Evolutionary conservation across 2,329 filamentous ascomycete species (phyloP).

Genomic region (Aspergillus sp.): DNA sequence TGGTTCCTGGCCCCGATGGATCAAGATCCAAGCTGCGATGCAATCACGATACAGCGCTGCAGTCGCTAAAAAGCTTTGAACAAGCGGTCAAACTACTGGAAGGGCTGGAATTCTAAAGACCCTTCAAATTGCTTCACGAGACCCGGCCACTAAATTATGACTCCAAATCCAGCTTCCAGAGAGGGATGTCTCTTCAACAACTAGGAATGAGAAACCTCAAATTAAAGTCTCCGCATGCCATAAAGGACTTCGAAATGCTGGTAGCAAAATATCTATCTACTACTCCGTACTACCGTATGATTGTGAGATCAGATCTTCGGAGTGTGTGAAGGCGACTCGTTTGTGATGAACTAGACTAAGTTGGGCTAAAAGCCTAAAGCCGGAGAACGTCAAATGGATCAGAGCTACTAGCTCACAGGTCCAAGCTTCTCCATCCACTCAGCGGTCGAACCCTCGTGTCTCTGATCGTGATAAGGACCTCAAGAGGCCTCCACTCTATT

Average conservation of each 20-base stretch:
- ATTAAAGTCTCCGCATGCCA: neutral
- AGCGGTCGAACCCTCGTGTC: neutral
- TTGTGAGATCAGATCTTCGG: neutral
- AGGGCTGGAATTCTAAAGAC: constrained; percentile 3
- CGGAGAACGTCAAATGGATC: neutral
- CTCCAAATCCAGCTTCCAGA: neutral
- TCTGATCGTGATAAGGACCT: neutral
- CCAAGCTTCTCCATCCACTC: constrained; percentile 3
- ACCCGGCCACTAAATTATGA: neutral
- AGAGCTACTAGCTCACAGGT: neutral
- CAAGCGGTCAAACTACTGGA: constrained; percentile 17
- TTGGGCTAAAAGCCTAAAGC: neutral
- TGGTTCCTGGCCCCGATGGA: constrained; percentile 1
- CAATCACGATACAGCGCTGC: neutral
- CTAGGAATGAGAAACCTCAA: neutral
- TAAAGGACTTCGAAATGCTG: neutral
- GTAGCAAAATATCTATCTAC: neutral
- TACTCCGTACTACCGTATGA: neutral
- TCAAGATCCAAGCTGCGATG: neutral
- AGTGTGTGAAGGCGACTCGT: neutral
- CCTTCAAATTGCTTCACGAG: neutral
- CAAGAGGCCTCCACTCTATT: neutral
- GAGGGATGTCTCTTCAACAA: neutral
- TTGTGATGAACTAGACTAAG: neutral
- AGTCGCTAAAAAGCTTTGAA: constrained; percentile 4